Percentiles rank a stretch among this genome's conserved stretches.
Evolutionary conservation across 768 basidiomycete species (phyloP).

Genomic region (Lactarius trivialis): DNA sequence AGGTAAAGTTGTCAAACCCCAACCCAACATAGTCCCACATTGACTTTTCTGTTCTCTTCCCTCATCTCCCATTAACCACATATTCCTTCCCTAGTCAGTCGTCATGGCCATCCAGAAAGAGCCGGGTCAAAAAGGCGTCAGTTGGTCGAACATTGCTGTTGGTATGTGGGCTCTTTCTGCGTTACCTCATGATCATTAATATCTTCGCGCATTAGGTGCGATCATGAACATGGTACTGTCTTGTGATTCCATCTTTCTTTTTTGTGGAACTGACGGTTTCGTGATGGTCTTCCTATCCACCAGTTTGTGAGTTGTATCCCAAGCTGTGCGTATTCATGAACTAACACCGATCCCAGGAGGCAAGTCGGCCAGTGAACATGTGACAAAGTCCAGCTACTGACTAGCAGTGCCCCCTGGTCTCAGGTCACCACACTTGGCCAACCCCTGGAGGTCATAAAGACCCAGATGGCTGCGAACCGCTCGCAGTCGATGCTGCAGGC

Average conservation of each 20-base stretch:
- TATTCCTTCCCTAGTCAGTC: constrained; percentile 20
- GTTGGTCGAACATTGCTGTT: constrained; percentile 93
- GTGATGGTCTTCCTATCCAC: neutral
- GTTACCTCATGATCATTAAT: neutral
- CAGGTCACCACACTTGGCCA: constrained; percentile 98
- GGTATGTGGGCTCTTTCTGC: constrained; percentile 47
- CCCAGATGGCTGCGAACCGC: constrained; percentile 98
- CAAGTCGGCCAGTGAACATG: constrained; percentile 34
- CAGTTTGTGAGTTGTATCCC: constrained; percentile 33
- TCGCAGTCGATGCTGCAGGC: constrained; percentile 87
- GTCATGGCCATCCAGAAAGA: constrained; percentile 77
- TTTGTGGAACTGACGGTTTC: neutral
- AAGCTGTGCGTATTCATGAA: constrained; percentile 3
- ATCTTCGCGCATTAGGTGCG: constrained; percentile 47
- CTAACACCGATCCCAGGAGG: constrained; percentile 50
- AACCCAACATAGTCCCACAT: neutral
- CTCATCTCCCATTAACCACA: constrained; percentile 14
- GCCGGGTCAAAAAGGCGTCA: constrained; percentile 87
- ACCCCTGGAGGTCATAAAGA: constrained; percentile 96
- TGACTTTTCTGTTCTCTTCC: constrained; percentile 6
- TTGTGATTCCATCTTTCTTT: constrained; percentile 12
- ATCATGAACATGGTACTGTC: constrained; percentile 94
- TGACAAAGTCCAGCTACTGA: neutral
- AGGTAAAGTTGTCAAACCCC: neutral
- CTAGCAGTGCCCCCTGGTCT: neutral